Evolutionary conservation across 2,329 filamentous ascomycete species (phyloP), one percentile per base, ranked within the genome.

Genomic region (Colletotrichum aenigma): DNA sequence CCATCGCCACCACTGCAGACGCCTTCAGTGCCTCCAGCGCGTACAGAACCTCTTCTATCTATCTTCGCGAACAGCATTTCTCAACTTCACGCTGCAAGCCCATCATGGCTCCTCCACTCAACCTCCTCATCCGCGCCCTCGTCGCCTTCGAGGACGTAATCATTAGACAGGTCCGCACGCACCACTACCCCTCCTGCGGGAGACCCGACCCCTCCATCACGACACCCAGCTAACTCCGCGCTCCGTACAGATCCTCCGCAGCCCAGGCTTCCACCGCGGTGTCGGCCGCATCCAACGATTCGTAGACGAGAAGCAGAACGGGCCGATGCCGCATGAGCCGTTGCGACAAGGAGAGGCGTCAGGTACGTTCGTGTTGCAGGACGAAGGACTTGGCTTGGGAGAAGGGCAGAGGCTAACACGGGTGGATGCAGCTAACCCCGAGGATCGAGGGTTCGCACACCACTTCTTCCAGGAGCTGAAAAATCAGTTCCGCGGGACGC

Each of bases 291-390:
- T 91, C 38, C 89, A 91, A 74, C 85, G 86, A 16, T 83, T 81
- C 5, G 85, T 91, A 48, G 82, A 91, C 78, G 88, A 91, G 76
- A 80, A 82, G 21, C 84, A 85, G 60, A 77, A 91, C 76, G 89
- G 89, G 12, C 86, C 88, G 28, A 84, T 89, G 69, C 89, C 89
- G 0, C 83, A 86, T 77, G 88, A 90, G 66, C 89, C 89, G 8
- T 76, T 91, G 12, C 84, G 85, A 1, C 88, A 85, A 2, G 90
- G 89, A 60, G 87, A 91, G 79, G 89, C 89, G 4, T 90, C 89
- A 36, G 86, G 87, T 88, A 82, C 7, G 81, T 18, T 43, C 4
- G n/a, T 21, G n/a, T 3, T 21, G 4, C 18, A 5, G 10, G 56
- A 16, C 34, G 28, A 15, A 18, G 32, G 21, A 43, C 7, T 9